Conservation (phyloP, 208 protist species). For the Leishmania turanica region DNA sequence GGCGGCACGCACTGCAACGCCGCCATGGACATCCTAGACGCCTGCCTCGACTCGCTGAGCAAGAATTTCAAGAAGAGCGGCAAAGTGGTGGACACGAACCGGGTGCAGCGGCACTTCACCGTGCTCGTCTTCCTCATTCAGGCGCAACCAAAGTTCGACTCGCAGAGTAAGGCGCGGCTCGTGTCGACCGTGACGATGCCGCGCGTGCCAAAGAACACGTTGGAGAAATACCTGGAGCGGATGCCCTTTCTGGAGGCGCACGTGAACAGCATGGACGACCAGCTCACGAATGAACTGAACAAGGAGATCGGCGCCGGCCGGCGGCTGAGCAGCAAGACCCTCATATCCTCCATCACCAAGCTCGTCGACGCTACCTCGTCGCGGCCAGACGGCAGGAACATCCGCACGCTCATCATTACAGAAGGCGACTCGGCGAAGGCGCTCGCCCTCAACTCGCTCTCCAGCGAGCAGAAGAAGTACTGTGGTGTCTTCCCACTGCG, state of each 20-base stretch:
- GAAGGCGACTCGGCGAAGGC: conserved; percentile 99
- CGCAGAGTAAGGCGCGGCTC: conserved; percentile 99
- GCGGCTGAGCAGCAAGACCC: conserved; percentile 71
- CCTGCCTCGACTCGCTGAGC: conserved; percentile 65
- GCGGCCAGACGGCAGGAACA: conserved; percentile 66
- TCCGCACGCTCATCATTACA: conserved; percentile 98
- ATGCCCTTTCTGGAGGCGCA: conserved; percentile 88
- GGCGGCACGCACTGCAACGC: conserved; percentile 99
- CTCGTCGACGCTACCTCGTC: conserved; percentile 93
- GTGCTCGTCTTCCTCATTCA: conserved; percentile 99
- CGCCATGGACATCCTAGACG: conserved; percentile 89
- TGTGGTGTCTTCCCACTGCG: conserved; percentile 98
- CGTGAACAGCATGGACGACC: conserved; percentile 67
- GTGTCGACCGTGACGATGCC: conserved; percentile 88
- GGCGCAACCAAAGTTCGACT: conserved; percentile 99
- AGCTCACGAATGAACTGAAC: conserved; percentile 78
- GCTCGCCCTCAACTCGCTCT: conserved; percentile 96
- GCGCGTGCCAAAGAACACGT: conserved; percentile 85
- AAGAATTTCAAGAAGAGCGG: conserved; percentile 77
- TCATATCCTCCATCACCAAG: conserved; percentile 97
- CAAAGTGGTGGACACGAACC: conserved; percentile 93
- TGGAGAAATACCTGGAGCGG: conserved; percentile 78
- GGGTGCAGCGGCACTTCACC: conserved; percentile 96
- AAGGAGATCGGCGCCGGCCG: conserved; percentile 78
- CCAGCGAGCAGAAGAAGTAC: conserved; percentile 95